These are phyloP conservation scores for Nitzschia palea DNA, from an alignment of 108 stramenopile species.

Conservation along the genomic window DNA sequence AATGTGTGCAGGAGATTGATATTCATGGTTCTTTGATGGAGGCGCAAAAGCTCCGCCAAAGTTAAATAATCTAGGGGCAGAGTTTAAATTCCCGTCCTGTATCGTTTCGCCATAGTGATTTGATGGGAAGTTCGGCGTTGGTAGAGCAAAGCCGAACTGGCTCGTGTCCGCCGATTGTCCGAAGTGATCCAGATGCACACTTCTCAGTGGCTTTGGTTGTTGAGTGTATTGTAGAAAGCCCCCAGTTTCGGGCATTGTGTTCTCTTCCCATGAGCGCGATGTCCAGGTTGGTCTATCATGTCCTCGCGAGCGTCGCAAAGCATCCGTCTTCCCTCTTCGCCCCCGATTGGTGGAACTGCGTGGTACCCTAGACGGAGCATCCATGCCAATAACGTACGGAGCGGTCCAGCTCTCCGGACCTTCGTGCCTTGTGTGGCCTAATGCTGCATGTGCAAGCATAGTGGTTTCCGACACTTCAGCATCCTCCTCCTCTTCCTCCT, in stretches of 20 bases:
- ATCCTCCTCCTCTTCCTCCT: constrained; percentile 62
- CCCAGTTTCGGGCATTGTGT: not conserved
- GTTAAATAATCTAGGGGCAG: constrained; percentile 30
- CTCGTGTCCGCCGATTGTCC: too few relatives aligned
- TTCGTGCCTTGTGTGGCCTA: constrained; percentile 3
- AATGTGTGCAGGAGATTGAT: not conserved
- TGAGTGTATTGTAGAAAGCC: constrained; percentile 35
- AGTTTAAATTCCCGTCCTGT: not conserved
- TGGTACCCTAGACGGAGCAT: constrained; percentile 24
- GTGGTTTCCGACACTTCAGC: too few relatives aligned
- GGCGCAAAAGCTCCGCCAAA: constrained; percentile 59
- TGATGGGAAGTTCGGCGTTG: not conserved
- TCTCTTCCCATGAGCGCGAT: not conserved
- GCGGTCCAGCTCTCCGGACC: constrained; percentile 35
- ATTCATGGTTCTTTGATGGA: constrained; percentile 22
- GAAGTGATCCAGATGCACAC: not conserved
- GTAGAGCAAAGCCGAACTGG: not conserved
- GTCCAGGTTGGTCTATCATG: constrained; percentile 5
- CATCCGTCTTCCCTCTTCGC: constrained; percentile 22
- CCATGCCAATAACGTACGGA: constrained; percentile 29
- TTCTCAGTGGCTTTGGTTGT: constrained; percentile 39
- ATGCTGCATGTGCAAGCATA: too few relatives aligned
- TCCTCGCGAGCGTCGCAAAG: constrained; percentile 14
- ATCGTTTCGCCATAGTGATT: not conserved
- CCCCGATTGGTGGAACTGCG: constrained; percentile 10